Evolutionary conservation across 2,329 filamentous ascomycete species (phyloP).

Genomic region (Geosmithia flava): DNA sequence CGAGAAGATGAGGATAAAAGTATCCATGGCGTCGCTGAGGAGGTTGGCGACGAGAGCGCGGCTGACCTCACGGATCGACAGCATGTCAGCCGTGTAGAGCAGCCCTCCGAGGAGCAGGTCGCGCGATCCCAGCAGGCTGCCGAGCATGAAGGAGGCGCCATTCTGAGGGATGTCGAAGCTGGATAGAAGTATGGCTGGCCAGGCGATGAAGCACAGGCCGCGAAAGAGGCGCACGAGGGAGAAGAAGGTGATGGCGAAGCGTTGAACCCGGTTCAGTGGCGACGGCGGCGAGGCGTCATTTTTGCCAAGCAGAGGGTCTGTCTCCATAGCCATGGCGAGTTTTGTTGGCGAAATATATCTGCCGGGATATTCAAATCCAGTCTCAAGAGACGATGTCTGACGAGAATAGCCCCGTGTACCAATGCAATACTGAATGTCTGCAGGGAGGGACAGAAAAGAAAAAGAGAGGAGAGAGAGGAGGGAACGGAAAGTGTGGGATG

Average conservation of each 20-base stretch:
- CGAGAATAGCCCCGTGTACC: too few relatives aligned
- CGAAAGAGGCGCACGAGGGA: constrained; percentile 13
- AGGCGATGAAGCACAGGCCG: constrained; percentile 14
- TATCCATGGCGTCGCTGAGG: constrained; percentile 19
- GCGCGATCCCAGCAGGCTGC: constrained; percentile 16
- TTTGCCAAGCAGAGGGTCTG: constrained; percentile 1
- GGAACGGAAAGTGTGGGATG: not conserved
- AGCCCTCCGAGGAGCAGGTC: constrained; percentile 16
- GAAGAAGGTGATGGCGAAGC: constrained; percentile 11
- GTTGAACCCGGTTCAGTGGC: constrained; percentile 8
- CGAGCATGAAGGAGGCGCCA: constrained; percentile 14
- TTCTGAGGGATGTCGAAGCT: constrained; percentile 14
- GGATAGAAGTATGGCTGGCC: constrained; percentile 14
- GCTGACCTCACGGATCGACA: constrained; percentile 11
- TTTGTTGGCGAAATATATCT: not conserved
- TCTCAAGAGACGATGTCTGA: not conserved
- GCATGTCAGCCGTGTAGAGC: constrained; percentile 12
- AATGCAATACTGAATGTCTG: too few relatives aligned
- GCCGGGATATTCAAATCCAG: not conserved
- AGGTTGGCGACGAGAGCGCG: constrained; percentile 16
- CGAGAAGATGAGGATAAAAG: constrained; percentile 19
- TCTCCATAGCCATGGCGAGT: not conserved
- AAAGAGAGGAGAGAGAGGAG: not conserved
- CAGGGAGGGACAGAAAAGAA: not conserved
- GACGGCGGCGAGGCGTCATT: not conserved